Evolutionary conservation across 495 filamentous ascomycete genomes (phyloP), one percentile per base, ranked within the genome.

Genomic region (Penicillium longicatenatum): DNA sequence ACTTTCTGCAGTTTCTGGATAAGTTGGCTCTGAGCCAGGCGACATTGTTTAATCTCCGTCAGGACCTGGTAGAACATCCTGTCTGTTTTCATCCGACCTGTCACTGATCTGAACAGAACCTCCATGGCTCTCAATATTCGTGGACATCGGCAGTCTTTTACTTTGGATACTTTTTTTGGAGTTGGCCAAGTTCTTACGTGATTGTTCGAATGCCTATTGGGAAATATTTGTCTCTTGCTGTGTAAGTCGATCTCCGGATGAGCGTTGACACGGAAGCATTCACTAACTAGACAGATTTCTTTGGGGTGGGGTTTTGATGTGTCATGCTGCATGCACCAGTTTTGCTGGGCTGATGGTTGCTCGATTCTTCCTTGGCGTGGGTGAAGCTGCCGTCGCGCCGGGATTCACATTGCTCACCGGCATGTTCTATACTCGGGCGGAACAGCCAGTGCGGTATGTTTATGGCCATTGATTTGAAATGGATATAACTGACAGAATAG

Each of bases 11-110:
- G 50, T 84, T 78, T 59, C 77, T 86, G 60, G 83, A 86, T 65
- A 85, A 85, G 52, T 72, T 82, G 11, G 80, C 82, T 4, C 64
- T 85, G 1, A 82, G 79, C 44, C 83, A 84, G 63, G 76, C 80
- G 8, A 75, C 71, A 9, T 61, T 80, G 20, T 82, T 84, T 70
- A 78, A 80, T 17, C 60, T 80, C 29, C 60, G 70, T 30, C 57
- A 71, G 33, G 72, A 81, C 43, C 62, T 80, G 59, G 64, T 73
- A 65, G 26, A 53, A 16, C 14, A 50, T 44, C n/a, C 29, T 14
- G n/a, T 19, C 48, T 14, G 20, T 2, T 47, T 30, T 21, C 31
- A 39, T 35, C 8, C 1, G 31, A 14, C 2, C 33, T 22, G 2
- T n/a, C 30, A 12, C 48, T 65, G 22, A 55, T 17, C 1, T 1